Conservation (phyloP, 345 rosid species). For the Eucalyptus curtisii region DNA sequence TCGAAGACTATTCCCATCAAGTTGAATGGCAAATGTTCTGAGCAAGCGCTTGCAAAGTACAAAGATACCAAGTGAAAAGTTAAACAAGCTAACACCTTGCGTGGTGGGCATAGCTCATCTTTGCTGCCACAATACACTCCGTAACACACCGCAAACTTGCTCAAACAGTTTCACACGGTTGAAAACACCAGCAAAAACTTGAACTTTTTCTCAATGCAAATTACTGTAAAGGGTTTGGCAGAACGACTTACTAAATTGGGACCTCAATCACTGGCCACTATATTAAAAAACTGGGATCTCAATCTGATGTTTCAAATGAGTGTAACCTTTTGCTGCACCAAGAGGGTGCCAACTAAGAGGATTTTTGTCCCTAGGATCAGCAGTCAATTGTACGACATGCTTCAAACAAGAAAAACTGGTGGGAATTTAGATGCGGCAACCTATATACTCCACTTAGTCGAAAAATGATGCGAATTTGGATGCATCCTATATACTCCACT, state of each 20-base stretch:
- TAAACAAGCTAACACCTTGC: neutral
- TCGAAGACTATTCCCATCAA: neutral
- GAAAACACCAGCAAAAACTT: neutral
- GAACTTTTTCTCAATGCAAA: neutral
- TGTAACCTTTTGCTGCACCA: neutral
- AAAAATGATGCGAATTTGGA: neutral
- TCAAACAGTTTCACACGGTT: neutral
- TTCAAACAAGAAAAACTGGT: neutral
- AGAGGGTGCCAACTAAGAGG: neutral
- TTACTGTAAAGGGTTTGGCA: neutral
- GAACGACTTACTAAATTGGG: neutral
- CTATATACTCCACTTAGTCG: neutral
- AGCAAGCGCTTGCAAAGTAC: neutral
- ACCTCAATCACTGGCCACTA: neutral
- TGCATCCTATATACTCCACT: neutral
- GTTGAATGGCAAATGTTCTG: neutral
- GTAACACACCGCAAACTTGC: neutral
- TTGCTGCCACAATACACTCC: neutral
- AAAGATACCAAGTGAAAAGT: neutral
- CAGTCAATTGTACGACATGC: neutral
- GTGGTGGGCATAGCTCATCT: neutral
- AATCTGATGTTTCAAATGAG: neutral
- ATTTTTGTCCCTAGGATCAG: neutral
- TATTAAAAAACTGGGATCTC: neutral
- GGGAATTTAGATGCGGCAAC: neutral